Percentiles rank a stretch among this genome's conserved stretches.
These are phyloP conservation scores for Russula sp. DNA, from an alignment of 768 basidiomycete species.

Conservation along the genomic window DNA sequence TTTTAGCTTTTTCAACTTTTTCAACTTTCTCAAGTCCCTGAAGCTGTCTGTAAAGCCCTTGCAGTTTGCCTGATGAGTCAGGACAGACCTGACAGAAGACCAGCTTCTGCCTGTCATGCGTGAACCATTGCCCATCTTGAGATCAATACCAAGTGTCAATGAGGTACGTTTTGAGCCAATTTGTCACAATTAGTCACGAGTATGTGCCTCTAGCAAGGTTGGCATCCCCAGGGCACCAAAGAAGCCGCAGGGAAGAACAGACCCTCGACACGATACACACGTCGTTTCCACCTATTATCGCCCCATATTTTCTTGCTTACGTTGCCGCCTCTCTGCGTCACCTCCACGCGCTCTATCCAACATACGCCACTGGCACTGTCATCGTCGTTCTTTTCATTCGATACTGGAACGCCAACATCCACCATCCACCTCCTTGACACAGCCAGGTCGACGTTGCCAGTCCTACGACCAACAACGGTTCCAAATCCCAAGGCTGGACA, in stretches of 20 bases:
- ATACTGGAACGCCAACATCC: too few species aligned
- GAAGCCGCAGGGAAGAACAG: constrained; percentile 64
- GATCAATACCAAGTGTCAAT: constrained; percentile 69
- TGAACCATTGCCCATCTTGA: constrained; percentile 79
- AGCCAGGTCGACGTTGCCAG: too few species aligned
- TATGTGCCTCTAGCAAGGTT: constrained; percentile 48
- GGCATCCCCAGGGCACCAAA: constrained; percentile 80
- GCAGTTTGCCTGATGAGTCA: constrained; percentile 81
- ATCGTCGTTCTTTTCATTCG: too few species aligned
- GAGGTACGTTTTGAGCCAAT: constrained; percentile 42
- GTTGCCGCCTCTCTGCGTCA: constrained; percentile 54
- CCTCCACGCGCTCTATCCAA: constrained; percentile 51
- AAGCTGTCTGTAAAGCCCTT: too few species aligned
- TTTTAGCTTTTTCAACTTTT: too few species aligned
- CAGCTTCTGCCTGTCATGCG: constrained; percentile 91
- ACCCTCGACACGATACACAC: constrained; percentile 74
- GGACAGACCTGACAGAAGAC: constrained; percentile 88
- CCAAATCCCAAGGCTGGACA: too few species aligned
- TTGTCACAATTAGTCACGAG: constrained; percentile 5
- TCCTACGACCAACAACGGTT: too few species aligned
- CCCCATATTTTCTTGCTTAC: constrained; percentile 56
- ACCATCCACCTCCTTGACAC: too few species aligned
- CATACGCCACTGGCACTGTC: constrained; percentile 34
- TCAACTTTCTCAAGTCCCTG: too few species aligned
- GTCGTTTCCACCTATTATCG: constrained; percentile 73